Percentiles rank a stretch among this genome's conserved stretches.
Conservation (phyloP, 140 eudicot genomes). For the Cichorium intybus region DNA sequence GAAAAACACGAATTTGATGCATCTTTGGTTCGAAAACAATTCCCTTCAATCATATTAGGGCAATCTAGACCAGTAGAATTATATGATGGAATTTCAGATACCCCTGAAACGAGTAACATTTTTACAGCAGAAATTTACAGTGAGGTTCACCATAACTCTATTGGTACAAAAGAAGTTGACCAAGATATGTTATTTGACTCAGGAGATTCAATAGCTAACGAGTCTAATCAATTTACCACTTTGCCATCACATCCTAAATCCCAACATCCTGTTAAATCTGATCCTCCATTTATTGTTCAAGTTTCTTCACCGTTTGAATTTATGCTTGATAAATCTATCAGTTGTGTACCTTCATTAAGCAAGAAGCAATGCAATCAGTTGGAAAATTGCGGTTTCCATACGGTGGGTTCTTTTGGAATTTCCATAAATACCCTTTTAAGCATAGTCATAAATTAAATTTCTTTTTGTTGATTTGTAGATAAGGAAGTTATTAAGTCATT, state of each 20-base stretch:
- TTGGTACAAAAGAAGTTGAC: slow-evolving; percentile 37
- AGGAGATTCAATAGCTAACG: slow-evolving; percentile 32
- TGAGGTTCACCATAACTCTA: slow-evolving; percentile 34
- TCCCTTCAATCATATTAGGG: slow-evolving; percentile 75
- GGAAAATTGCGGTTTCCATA: slow-evolving; percentile 69
- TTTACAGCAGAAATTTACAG: slow-evolving; percentile 33
- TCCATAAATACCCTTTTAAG: not conserved
- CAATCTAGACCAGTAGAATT: slow-evolving; percentile 58
- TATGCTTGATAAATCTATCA: slow-evolving; percentile 65
- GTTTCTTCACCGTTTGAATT: slow-evolving; percentile 41
- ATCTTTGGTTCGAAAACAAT: slow-evolving; percentile 57
- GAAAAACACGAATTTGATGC: slow-evolving; percentile 52
- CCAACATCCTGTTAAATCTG: slow-evolving; percentile 23
- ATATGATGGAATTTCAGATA: slow-evolving; percentile 54
- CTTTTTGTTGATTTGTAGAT: slow-evolving; percentile 47
- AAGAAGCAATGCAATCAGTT: slow-evolving; percentile 65
- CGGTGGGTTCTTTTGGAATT: slow-evolving; percentile 48
- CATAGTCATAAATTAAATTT: slow-evolving; percentile 6
- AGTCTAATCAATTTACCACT: slow-evolving; percentile 13
- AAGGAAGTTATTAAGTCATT: slow-evolving; percentile 86
- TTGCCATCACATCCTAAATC: slow-evolving; percentile 30
- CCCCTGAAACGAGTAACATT: slow-evolving; percentile 26
- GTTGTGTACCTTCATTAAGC: slow-evolving; percentile 52
- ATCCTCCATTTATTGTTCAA: slow-evolving; percentile 19
- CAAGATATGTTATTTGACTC: slow-evolving; percentile 37